phyloP scores from a whole-genome alignment of 805 yeast species.

The Candida qinlingensis region DNA sequence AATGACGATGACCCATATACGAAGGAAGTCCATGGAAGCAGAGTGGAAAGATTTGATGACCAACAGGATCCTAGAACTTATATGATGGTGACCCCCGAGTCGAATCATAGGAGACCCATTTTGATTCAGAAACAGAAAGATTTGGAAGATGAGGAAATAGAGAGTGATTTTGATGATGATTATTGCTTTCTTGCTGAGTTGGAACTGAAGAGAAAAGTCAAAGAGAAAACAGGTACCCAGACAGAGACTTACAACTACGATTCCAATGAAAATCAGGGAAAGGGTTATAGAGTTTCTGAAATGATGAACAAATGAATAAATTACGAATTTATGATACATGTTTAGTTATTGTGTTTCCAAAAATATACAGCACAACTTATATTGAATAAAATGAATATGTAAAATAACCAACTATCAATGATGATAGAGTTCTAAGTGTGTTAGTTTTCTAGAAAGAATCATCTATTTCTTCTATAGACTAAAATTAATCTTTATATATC shows the following conservation, averaged over 20 bases:
- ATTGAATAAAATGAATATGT: no score
- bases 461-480: no score
- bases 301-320: background rate
- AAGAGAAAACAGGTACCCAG: conserved; percentile 8
- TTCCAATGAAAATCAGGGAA: background rate
- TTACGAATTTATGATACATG: background rate
- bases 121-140: background rate
- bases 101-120: background rate
- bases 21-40: background rate
- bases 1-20: no score
- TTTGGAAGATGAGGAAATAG: conserved; percentile 3
- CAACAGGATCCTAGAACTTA: no score
- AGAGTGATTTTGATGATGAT: background rate
- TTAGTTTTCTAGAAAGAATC: no score
- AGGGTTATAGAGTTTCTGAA: conserved; percentile 8
- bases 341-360: no score
- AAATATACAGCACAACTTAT: no score
- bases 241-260: conserved; percentile 17
- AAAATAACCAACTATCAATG: no score
- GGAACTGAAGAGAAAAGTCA: background rate
- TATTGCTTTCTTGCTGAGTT: background rate
- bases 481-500: no score
- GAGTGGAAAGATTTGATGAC: background rate
- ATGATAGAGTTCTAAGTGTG: no score
- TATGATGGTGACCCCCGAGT: background rate